These are phyloP conservation scores for Nicotiana paniculata DNA, from an alignment of 257 asterid genomes.

Conservation along the genomic window DNA sequence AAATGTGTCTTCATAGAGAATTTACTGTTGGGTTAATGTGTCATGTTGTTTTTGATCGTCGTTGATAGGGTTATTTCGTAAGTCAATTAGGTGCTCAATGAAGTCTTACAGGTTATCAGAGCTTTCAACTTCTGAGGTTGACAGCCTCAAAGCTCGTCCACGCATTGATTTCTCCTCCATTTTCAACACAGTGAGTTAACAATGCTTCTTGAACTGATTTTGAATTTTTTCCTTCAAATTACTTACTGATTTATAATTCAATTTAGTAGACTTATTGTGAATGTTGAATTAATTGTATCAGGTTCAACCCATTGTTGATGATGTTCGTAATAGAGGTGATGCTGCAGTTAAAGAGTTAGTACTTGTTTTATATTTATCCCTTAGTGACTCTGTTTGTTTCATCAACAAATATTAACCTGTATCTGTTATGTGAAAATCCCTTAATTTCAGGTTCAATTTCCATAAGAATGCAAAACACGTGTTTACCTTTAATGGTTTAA, in stretches of 20 bases:
- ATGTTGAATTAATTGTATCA: slow-evolving; percentile 18
- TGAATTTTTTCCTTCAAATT: background rate
- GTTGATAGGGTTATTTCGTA: slow-evolving; percentile 37
- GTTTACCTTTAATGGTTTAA: background rate
- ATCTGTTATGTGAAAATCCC: background rate
- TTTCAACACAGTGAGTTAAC: slow-evolving; percentile 58
- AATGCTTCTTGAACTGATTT: background rate
- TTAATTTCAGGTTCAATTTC: background rate
- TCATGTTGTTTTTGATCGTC: slow-evolving; percentile 14
- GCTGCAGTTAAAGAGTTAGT: slow-evolving; percentile 91
- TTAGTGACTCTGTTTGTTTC: slow-evolving; percentile 10
- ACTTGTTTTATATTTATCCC: slow-evolving; percentile 24
- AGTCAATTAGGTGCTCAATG: slow-evolving; percentile 61
- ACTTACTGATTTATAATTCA: background rate
- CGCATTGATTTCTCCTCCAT: slow-evolving; percentile 83
- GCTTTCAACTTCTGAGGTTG: slow-evolving; percentile 66
- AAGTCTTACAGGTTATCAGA: slow-evolving; percentile 79
- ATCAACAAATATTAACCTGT: background rate
- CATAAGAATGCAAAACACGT: background rate
- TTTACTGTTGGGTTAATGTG: background rate
- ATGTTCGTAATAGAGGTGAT: slow-evolving; percentile 76
- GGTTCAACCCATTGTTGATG: slow-evolving; percentile 98
- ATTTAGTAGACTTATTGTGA: slow-evolving; percentile 3
- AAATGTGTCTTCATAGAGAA: background rate
- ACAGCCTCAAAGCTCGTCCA: slow-evolving; percentile 81